These are phyloP conservation scores for Clohesyomyces aquaticus DNA, from an alignment of 495 filamentous ascomycete species.

Conservation along the genomic window DNA sequence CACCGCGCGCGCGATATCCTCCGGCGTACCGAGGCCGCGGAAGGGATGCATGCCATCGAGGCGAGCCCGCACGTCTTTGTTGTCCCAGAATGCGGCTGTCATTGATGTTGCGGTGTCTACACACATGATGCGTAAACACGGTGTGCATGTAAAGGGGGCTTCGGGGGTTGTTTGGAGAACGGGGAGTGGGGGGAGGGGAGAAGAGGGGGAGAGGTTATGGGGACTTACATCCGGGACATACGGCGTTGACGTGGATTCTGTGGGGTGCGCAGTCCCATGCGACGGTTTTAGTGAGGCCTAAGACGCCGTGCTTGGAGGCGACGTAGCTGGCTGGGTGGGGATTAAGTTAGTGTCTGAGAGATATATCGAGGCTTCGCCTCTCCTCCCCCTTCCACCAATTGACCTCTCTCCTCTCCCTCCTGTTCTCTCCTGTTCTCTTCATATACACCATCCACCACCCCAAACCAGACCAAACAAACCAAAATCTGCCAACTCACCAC, in stretches of 20 bases:
- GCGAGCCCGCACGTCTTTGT: slow-evolving; percentile 10
- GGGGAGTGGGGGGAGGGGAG: neutral
- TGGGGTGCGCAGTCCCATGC: slow-evolving; percentile 58
- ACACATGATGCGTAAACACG: slow-evolving; percentile 47
- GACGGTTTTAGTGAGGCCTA: slow-evolving; percentile 54
- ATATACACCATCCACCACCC: too few species aligned
- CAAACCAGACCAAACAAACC: slow-evolving; percentile 21
- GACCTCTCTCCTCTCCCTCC: too few species aligned
- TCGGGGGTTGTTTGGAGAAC: neutral
- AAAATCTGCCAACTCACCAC: neutral
- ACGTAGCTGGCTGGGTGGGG: slow-evolving; percentile 52
- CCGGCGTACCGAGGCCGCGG: slow-evolving; percentile 35
- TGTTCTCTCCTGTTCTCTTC: too few species aligned
- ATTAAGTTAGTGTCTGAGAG: neutral
- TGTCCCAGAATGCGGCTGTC: slow-evolving; percentile 9
- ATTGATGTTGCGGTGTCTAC: slow-evolving; percentile 44
- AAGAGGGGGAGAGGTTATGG: neutral
- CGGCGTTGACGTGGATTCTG: slow-evolving; percentile 59
- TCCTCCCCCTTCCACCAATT: too few species aligned
- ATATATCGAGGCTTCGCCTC: too few species aligned
- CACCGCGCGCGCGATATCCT: slow-evolving; percentile 42
- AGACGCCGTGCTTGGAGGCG: slow-evolving; percentile 58
- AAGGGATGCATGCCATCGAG: slow-evolving; percentile 38
- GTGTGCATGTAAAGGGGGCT: slow-evolving; percentile 18
- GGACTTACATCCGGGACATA: slow-evolving; percentile 60